These are phyloP conservation scores for Pichia sorboxylosa DNA, from an alignment of 1,139 yeast genomes.

Conservation along the genomic window DNA sequence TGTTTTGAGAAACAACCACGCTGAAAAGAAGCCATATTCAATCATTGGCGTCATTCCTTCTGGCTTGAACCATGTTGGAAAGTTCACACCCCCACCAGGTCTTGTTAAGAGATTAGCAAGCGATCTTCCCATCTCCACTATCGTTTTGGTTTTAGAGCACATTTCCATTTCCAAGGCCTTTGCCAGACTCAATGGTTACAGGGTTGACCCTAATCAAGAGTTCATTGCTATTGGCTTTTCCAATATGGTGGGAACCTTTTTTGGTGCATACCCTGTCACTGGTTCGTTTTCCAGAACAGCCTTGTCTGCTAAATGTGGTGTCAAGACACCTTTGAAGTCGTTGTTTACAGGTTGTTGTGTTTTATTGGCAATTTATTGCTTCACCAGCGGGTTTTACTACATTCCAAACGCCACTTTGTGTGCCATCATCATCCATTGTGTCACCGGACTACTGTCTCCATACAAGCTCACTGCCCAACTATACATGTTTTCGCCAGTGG, in stretches of 20 bases:
- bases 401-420: too few species aligned
- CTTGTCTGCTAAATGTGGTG: slow-evolving; percentile 89
- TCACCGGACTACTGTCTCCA: too few species aligned
- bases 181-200: slow-evolving; percentile 85
- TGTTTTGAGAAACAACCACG: slow-evolving; percentile 16
- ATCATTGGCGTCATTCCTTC: slow-evolving; percentile 71
- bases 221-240: slow-evolving; percentile 89
- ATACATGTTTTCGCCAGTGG: slow-evolving; percentile 69
- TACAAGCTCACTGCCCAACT: too few species aligned
- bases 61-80: slow-evolving; percentile 71
- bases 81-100: slow-evolving; percentile 54
- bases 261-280: slow-evolving; percentile 90
- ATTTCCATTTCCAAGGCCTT: slow-evolving; percentile 90
- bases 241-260: slow-evolving; percentile 82
- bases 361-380: slow-evolving; percentile 69
- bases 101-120: slow-evolving; percentile 51
- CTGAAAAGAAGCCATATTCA: slow-evolving; percentile 32
- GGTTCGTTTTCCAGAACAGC: slow-evolving; percentile 96
- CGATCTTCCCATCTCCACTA: slow-evolving; percentile 76
- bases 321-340: slow-evolving; percentile 89
- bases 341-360: slow-evolving; percentile 85
- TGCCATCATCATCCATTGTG: too few species aligned
- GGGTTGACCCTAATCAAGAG: slow-evolving; percentile 87
- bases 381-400: too few species aligned
- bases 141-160: slow-evolving; percentile 77